A percentile compares a stretch with the other conserved stretches of the same genome.
Evolutionary conservation across 2,329 filamentous ascomycete species (phyloP).

Genomic region (Phyllosticta ampelicida): DNA sequence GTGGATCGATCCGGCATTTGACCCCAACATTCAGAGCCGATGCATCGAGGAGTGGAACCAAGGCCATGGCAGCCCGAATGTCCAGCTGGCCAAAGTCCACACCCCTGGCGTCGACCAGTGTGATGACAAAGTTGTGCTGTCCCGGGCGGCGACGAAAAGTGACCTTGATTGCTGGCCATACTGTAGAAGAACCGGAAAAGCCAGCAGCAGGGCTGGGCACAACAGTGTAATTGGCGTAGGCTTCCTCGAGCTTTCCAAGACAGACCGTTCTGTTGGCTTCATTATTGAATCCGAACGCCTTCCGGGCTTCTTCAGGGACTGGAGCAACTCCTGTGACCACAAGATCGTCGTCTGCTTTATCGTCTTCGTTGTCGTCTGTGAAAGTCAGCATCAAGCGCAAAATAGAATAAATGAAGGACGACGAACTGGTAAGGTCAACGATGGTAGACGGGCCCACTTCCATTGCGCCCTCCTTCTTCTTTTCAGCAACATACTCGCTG

Average conservation of each 20-base stretch:
- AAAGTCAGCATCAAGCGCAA: neutral
- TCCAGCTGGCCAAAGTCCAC: constrained; percentile 70
- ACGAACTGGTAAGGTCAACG: constrained; percentile 34
- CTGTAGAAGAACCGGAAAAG: constrained; percentile 47
- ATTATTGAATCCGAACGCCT: constrained; percentile 37
- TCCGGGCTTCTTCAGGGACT: neutral
- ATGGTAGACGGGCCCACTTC: constrained; percentile 23
- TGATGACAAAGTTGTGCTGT: constrained; percentile 49
- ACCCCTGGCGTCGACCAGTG: constrained; percentile 61
- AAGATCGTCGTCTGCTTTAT: too few relatives aligned
- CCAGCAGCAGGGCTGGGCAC: constrained; percentile 59
- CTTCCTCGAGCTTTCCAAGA: constrained; percentile 64
- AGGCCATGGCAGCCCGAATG: constrained; percentile 50
- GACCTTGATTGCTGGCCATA: constrained; percentile 68
- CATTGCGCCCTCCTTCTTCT: constrained; percentile 41
- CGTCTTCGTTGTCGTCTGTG: neutral
- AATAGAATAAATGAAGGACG: neutral
- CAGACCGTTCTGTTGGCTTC: constrained; percentile 63
- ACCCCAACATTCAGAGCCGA: constrained; percentile 54
- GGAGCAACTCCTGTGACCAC: neutral
- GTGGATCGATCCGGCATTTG: constrained; percentile 57
- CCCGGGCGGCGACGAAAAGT: constrained; percentile 50
- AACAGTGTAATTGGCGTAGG: constrained; percentile 53
- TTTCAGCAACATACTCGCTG: constrained; percentile 46
- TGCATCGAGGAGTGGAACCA: constrained; percentile 64